Conservation (phyloP, 306 rosid species). For the Vigna mungo region DNA sequence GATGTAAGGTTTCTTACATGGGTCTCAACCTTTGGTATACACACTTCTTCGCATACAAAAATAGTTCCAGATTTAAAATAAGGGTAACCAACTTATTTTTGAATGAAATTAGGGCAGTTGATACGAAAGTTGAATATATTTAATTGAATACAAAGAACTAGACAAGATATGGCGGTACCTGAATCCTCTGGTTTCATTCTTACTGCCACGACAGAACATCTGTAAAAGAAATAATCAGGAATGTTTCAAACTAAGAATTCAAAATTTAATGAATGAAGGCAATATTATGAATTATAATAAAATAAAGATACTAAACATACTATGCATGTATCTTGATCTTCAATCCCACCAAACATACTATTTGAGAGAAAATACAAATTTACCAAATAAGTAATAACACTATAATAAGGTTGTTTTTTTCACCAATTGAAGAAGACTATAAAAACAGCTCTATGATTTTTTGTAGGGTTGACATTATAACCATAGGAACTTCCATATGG, state of each 20-base stretch:
- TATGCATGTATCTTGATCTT: not conserved
- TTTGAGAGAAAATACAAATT: not conserved
- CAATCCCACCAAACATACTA: not conserved
- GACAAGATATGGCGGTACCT: conserved; percentile 59
- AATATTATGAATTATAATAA: conserved; percentile 20
- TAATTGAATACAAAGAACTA: conserved; percentile 22
- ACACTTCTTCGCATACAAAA: not conserved
- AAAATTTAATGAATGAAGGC: conserved; percentile 2
- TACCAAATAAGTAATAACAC: not conserved
- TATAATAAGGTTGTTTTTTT: not conserved
- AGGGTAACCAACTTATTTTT: conserved; percentile 13
- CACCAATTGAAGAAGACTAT: not conserved
- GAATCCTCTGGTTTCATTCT: conserved; percentile 86
- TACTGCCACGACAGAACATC: conserved; percentile 99
- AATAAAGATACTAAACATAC: not conserved
- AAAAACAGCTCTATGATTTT: conserved; percentile 1
- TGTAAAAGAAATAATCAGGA: conserved; percentile 53
- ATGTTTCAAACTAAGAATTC: conserved; percentile 23
- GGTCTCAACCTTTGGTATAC: not conserved
- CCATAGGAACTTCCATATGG: not conserved
- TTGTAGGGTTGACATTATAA: conserved; percentile 7
- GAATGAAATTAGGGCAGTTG: conserved; percentile 12
- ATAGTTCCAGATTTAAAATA: not conserved
- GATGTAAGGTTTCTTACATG: conserved; percentile 5
- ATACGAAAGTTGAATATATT: conserved; percentile 6